Evolutionary conservation across 345 rosid genomes (phyloP).

Genomic region (Syzygium jambos): DNA sequence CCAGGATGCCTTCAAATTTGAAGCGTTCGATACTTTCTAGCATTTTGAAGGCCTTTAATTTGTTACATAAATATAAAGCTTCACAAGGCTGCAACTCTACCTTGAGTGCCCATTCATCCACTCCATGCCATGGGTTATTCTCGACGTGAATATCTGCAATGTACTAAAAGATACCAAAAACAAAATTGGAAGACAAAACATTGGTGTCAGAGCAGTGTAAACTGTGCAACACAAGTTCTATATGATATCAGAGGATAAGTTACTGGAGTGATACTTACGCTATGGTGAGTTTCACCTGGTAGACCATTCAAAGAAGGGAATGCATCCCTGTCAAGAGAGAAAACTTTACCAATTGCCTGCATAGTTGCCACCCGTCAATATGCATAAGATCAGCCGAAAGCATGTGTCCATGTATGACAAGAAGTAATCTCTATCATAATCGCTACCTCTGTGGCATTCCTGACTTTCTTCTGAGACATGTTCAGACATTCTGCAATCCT

Average conservation of each 20-base stretch:
- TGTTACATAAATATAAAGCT: not conserved
- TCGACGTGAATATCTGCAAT: slow-evolving; percentile 65
- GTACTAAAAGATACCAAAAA: slow-evolving; percentile 33
- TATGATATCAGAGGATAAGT: not conserved
- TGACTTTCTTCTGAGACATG: slow-evolving; percentile 89
- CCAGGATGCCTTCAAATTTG: not conserved
- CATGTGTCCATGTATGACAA: not conserved
- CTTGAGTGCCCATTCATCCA: slow-evolving; percentile 82
- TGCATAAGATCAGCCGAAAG: not conserved
- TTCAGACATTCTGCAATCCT: slow-evolving; percentile 79
- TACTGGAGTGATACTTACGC: slow-evolving; percentile 37
- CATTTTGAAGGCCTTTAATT: not conserved
- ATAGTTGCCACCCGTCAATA: not conserved
- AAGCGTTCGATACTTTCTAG: not conserved
- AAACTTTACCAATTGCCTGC: slow-evolving; percentile 74
- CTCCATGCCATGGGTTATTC: slow-evolving; percentile 86
- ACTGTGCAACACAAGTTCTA: not conserved
- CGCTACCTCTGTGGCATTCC: slow-evolving; percentile 87
- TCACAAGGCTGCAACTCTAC: slow-evolving; percentile 22
- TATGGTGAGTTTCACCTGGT: slow-evolving; percentile 87
- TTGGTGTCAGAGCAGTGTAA: not conserved
- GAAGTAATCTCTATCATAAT: not conserved
- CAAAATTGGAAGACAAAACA: not conserved
- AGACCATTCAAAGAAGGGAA: slow-evolving; percentile 84
- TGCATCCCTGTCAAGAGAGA: slow-evolving; percentile 87